These are phyloP conservation scores for Saccharomyces pastorianus DNA, from an alignment of 1,139 yeast species.

Conservation along the genomic window DNA sequence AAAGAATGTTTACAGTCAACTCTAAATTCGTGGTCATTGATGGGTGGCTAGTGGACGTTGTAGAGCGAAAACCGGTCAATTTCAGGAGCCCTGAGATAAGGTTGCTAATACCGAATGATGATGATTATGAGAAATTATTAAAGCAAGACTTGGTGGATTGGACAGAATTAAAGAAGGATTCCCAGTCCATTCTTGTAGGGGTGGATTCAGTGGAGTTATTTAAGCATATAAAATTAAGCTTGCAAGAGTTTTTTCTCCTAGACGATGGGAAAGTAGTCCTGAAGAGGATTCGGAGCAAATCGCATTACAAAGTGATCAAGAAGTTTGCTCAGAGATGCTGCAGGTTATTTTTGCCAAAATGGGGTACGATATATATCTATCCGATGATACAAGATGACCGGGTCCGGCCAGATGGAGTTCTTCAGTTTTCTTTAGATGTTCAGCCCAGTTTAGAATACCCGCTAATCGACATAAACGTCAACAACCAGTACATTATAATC, in stretches of 20 bases:
- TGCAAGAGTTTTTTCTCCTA: background rate
- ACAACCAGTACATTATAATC: background rate
- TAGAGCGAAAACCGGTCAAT: background rate
- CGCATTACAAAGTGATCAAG: background rate
- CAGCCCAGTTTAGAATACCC: background rate
- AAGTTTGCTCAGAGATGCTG: background rate
- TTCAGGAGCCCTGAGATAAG: background rate
- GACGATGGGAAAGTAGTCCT: background rate
- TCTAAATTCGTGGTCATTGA: background rate
- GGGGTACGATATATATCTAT: background rate
- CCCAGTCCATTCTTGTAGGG: background rate
- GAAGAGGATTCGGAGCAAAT: background rate
- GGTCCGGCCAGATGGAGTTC: too few relatives aligned
- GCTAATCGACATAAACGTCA: background rate
- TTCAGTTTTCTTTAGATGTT: background rate
- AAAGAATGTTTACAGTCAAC: background rate
- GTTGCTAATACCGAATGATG: background rate
- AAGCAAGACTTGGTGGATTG: background rate
- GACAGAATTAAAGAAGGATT: background rate
- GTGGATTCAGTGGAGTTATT: background rate
- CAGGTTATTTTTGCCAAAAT: background rate
- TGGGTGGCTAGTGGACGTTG: background rate
- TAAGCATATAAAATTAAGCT: background rate
- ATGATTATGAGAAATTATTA: background rate
- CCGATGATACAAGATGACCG: background rate